phyloP scores from a whole-genome alignment of 2,329 filamentous ascomycete genomes.

The Fusarium odoratissimum region DNA sequence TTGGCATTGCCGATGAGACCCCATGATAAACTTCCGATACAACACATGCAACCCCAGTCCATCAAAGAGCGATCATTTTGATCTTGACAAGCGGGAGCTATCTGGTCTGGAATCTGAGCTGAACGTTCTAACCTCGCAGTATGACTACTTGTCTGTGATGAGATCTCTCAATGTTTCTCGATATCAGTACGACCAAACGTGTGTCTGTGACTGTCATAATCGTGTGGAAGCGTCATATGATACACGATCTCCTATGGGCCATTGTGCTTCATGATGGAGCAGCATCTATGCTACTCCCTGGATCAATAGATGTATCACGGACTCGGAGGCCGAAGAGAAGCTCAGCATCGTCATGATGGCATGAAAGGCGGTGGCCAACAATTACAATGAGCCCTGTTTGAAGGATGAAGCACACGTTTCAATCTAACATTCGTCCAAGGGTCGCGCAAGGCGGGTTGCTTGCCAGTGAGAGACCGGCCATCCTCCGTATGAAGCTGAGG shows the following conservation, averaged over 20 bases:
- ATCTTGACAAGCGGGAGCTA: not conserved
- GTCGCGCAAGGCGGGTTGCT: not conserved
- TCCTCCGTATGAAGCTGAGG: not conserved
- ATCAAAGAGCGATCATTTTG: conserved; percentile 13
- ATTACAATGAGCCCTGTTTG: not conserved
- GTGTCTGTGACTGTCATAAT: not conserved
- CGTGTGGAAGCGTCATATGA: conserved; percentile 16
- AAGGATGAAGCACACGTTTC: conserved; percentile 31
- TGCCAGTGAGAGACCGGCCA: not conserved
- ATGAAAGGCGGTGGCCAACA: conserved; percentile 5
- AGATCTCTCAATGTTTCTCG: not conserved
- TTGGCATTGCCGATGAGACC: not conserved
- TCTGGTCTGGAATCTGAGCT: conserved; percentile 2
- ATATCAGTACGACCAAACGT: not conserved
- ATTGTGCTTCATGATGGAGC: not conserved
- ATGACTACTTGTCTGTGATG: not conserved
- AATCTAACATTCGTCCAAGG: conserved; percentile 17
- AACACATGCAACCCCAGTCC: conserved; percentile 26
- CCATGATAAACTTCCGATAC: conserved; percentile 24
- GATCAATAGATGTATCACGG: not conserved
- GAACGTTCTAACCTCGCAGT: not conserved
- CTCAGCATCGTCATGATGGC: conserved; percentile 19
- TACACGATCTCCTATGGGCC: not conserved
- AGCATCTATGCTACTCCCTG: not conserved
- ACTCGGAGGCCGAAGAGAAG: not conserved